Evolutionary conservation across 2,329 filamentous ascomycete species (phyloP).

Genomic region (Colletotrichum agaves): DNA sequence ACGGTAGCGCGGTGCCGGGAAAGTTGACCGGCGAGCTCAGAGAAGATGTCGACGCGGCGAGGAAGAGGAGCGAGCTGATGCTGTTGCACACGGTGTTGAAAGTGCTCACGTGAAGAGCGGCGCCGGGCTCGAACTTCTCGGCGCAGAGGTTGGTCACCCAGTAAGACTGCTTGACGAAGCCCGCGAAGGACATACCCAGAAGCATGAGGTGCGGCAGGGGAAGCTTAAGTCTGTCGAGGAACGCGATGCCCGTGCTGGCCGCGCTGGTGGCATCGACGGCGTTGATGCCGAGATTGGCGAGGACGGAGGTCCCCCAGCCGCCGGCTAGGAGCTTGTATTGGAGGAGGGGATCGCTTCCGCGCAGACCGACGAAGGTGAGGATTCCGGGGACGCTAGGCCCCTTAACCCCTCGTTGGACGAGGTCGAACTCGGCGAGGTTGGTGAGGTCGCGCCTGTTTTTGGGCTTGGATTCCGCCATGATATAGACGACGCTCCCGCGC

Average conservation of each 20-base stretch:
- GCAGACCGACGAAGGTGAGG: conserved; percentile 52
- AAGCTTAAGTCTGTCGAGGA: conserved; percentile 56
- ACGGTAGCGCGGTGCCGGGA: conserved; percentile 39
- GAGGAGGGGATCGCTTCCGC: conserved; percentile 47
- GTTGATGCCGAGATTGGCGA: conserved; percentile 57
- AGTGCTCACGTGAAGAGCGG: conserved; percentile 55
- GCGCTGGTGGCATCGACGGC: conserved; percentile 53
- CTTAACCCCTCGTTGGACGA: conserved; percentile 52
- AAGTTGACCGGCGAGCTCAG: conserved; percentile 40
- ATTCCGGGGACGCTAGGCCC: conserved; percentile 48
- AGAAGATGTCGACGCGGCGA: conserved; percentile 58
- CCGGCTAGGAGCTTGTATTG: conserved; percentile 47
- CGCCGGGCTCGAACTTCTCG: conserved; percentile 59
- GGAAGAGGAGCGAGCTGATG: conserved; percentile 65
- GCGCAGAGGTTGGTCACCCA: conserved; percentile 59
- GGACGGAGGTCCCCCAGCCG: conserved; percentile 55
- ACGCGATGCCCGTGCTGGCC: conserved; percentile 45
- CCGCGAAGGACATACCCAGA: conserved; percentile 63
- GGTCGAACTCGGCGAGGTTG: conserved; percentile 40
- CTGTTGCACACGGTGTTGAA: conserved; percentile 68
- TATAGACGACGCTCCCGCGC: not conserved
- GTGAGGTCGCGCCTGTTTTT: conserved; percentile 2
- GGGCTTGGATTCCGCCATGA: conserved; percentile 24
- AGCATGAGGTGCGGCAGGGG: conserved; percentile 62
- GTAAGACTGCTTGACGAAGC: conserved; percentile 65